Base-by-base conservation (phyloP, 306 rosid species). In the Castanospermum australe region DNA sequence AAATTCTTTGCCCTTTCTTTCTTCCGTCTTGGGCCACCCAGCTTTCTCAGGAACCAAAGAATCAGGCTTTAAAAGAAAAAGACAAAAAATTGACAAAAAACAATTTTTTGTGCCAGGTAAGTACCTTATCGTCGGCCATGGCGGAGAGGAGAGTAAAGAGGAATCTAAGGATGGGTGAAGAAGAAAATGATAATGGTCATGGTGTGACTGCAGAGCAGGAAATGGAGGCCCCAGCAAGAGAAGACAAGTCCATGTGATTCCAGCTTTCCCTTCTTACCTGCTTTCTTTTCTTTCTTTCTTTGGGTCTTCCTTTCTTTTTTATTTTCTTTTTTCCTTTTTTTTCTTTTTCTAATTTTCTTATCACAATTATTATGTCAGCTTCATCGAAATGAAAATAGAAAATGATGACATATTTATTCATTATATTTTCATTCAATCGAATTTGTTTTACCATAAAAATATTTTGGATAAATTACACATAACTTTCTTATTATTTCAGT, bases 121-220 rank as follows among this genome's bases (percentile, higher is more conserved):
- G 84, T 87, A 94, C 98, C 97, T 91, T 94, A 78, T 88, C 95
- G 81, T 94, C 97, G 55, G 94, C 97, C 98, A 92, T 92, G 91
- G 65, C 50, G 39, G 81, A 52, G 21, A 75, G 66, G 28, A 47
- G 65, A 42, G 33, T 8, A 55, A 78, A 44, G 45, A 68, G 73
- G 65, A 82, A 82, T 32, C 70, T 80, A 81, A 42, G 81, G 17
- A 48, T 55, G 48, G 79, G 22, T 21, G 84, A 77, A 59, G 78
- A 56, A 55, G 67, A 67, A 36, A n/a, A n/a, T n/a, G n/a, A n/a
- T n/a, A n/a, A n/a, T n/a, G n/a, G n/a, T n/a, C n/a, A n/a, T n/a
- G n/a, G n/a, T n/a, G n/a, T n/a, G n/a, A n/a, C n/a, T n/a, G n/a
- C n/a, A n/a, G n/a, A n/a, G n/a, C n/a, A n/a, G n/a, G n/a, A n/a